Percentiles rank a stretch among this genome's conserved stretches.
phyloP scores from a whole-genome alignment of 1,284 basidiomycete species.

The Heliocybe sulcata region DNA sequence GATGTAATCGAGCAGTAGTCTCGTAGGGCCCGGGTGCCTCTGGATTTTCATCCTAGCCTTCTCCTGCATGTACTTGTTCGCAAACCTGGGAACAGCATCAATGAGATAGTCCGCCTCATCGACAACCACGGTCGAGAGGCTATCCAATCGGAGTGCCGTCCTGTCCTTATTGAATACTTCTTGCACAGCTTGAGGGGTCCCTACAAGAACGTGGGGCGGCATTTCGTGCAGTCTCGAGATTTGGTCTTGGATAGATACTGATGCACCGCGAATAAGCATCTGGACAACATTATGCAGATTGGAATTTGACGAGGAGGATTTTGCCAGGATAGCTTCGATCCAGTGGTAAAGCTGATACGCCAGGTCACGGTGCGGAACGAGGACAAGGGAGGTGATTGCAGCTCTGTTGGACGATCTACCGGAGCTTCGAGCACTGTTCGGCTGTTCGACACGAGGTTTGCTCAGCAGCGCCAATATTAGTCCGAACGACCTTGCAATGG shows the following conservation, averaged over 20 bases:
- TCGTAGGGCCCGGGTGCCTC: conserved; percentile 51
- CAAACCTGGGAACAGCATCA: conserved; percentile 33
- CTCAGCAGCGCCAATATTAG: conserved; percentile 56
- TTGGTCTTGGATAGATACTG: conserved; percentile 20
- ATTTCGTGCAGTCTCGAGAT: conserved; percentile 29
- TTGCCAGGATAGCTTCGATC: conserved; percentile 44
- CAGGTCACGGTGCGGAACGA: conserved; percentile 72
- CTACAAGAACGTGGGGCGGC: conserved; percentile 62
- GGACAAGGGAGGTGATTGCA: conserved; percentile 43
- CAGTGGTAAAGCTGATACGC: conserved; percentile 64
- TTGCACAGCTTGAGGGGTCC: conserved; percentile 59
- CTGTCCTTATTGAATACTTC: conserved; percentile 43
- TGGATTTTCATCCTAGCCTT: conserved; percentile 33
- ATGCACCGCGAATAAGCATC: conserved; percentile 49
- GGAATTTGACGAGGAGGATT: conserved; percentile 18
- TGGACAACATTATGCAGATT: conserved; percentile 37
- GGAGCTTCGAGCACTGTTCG: neutral
- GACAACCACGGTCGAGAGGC: conserved; percentile 52
- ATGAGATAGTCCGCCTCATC: conserved; percentile 73
- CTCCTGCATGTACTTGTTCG: conserved; percentile 26
- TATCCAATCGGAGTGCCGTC: conserved; percentile 33
- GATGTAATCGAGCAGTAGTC: conserved; percentile 49
- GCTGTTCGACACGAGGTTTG: conserved; percentile 30
- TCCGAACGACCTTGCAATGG: conserved; percentile 59
- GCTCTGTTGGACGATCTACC: conserved; percentile 10